Base-by-base conservation (phyloP, 257 asterid genomes). In the Dorcoceras hygrometricum region DNA sequence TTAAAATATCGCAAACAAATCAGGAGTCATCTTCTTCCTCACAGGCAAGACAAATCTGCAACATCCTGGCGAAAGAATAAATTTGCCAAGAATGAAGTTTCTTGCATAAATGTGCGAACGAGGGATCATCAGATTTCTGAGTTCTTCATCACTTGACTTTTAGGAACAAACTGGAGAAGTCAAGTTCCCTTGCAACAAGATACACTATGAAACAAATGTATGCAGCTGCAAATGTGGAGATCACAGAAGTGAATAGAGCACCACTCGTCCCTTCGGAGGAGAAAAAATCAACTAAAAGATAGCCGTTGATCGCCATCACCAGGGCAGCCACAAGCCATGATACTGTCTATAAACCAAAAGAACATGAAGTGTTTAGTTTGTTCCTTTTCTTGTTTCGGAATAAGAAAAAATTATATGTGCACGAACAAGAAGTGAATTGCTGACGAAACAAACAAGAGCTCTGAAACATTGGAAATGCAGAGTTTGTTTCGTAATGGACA, bases 311-410 rank as follows among this genome's bases (percentile, higher is more conserved):
- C 71, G 80, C 69, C n/a, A 86, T 88, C 72, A 88, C 87, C 78
- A 88, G 80, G 36, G 73, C 82, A 10, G 94, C 94, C 34, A 88
- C 96, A 46, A 84, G 72, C 96, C 94, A 88, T 11, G 96, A 86
- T 67, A 76, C 64, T 48, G 71, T 73, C 96, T 88, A 19, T 66
- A 28, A 66, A 76, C 72, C 65, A 57, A 25, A 6, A 1, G 5
- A 57, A 26, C 7, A 62, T 2, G 20, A 46, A 16, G 0, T 7
- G 16, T 46, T 46, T 14, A 46, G 20, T 39, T 39, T 39, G 46
- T 23, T 54, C 57, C 62, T 48, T 62, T 53, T 62, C 62, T 62
- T 14, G 7, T 23, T 66, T 24, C 72, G 16, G 9, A 1, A 54
- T 36, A 32, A 11, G 48, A 23, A 48, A 11, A 28, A 11, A 51